Base-by-base conservation (phyloP, 768 basidiomycete species). In the Tricholoma hemisulphureum region DNA sequence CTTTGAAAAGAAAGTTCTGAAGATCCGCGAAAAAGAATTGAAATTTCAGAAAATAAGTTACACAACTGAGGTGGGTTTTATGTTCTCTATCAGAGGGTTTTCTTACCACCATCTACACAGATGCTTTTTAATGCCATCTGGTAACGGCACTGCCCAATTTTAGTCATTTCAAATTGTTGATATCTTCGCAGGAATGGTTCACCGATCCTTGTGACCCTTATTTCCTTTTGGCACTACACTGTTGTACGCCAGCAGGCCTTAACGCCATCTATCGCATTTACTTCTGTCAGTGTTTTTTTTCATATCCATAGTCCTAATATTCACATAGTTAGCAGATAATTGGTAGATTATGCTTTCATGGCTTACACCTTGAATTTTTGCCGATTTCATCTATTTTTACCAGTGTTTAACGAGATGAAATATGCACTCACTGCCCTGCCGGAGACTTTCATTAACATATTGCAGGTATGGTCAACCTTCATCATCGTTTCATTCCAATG, bases 191-290 rank as follows among this genome's bases (percentile, higher is more conserved):
- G 63, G 82, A 89, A 59, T 86, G 91, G 88, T 63, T 89, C 69
- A 2, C 84, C 84, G 2, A 81, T 86, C 51, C 57, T 85, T 52
- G 84, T 84, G 46, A 85, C 84, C 4, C 69, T 87, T 7, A 77
- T 86, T 18, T 78, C 83, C 1, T 85, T 87, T 70, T 84, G 83
- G 81, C 85, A 86, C 65, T 97, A 82, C 65, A 77, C 93, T 5
- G 83, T 95, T 31, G 71, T 92, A 46, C 82, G 91, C 53, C 74
- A 80, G 23, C 78, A 93, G 65, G 66, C 75, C 0, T 69, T 97
- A 49, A 90, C 91, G 0, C 93, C 95, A 2, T 90, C 91, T 3
- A 85, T 86, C 57, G 95, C 94, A 1, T 95, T 95, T 70, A 94
- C 85, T 6, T 79, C 81, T n/a, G 83, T 84, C 56, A 77, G 64